Evolutionary conservation across 768 basidiomycete species (phyloP).

Genomic region (Chalciporus chontae): DNA sequence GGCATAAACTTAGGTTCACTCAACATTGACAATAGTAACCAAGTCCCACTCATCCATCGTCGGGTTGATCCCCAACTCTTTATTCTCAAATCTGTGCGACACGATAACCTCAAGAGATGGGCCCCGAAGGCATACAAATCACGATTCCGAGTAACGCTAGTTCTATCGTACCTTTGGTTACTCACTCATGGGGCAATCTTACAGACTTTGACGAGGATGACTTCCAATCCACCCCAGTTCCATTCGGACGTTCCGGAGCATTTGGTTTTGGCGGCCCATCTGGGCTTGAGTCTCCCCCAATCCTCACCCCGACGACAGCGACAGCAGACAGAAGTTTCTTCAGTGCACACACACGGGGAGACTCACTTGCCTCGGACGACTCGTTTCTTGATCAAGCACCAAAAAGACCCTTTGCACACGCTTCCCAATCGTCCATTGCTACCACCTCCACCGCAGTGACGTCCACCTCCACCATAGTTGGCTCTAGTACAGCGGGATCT

Average conservation of each 20-base stretch:
- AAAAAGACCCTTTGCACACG: constrained; percentile 63
- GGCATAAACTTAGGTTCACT: not conserved
- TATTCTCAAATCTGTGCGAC: constrained; percentile 1
- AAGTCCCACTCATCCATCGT: not conserved
- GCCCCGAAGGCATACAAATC: constrained; percentile 43
- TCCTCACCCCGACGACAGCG: constrained; percentile 44
- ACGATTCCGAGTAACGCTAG: constrained; percentile 42
- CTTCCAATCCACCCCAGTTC: constrained; percentile 53
- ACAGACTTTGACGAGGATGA: constrained; percentile 81
- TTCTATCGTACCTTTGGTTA: not conserved
- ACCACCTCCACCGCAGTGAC: constrained; percentile 34
- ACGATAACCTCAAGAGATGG: constrained; percentile 20
- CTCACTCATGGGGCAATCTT: not conserved
- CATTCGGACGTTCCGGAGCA: constrained; percentile 62
- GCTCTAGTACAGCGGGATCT: constrained; percentile 23
- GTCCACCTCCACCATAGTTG: constrained; percentile 10
- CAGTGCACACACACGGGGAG: constrained; percentile 59
- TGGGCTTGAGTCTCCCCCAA: constrained; percentile 66
- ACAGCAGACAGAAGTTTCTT: constrained; percentile 61
- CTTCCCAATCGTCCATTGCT: constrained; percentile 67
- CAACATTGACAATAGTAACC: not conserved
- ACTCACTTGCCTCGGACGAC: constrained; percentile 76
- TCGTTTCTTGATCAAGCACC: constrained; percentile 61
- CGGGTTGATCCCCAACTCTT: not conserved
- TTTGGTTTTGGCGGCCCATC: constrained; percentile 47